Evolutionary conservation across 495 filamentous ascomycete species (phyloP), one percentile per base, ranked within the genome.

Genomic region (Copromyces sp.): DNA sequence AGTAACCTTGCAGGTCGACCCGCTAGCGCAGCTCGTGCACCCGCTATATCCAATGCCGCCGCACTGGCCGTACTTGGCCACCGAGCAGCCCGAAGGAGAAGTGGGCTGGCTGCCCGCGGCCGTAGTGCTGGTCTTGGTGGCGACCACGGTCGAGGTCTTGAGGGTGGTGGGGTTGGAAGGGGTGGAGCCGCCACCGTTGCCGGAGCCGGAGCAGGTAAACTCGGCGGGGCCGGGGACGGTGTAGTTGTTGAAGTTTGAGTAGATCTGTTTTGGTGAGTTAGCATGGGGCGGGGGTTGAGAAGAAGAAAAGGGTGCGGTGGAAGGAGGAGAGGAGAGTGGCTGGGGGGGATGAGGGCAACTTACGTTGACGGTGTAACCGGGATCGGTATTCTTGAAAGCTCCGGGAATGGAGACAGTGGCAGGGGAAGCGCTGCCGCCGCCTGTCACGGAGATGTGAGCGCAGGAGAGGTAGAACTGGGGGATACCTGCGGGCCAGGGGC

Each of bases 391-490:
- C 73, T 86, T 86, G 81, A 90, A 84, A 65, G 83, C 83, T 1
- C 87, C 87, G 1, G 87, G 87, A 68, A 89, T 90, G 44, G 80
- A 73, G n/a, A 83, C 86, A 2, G 82, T 84, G 0, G 83, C 82
- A 1, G 87, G 87, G 29, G 76, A 81, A 29, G 79, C 78, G 72
- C 73, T 84, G 41, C 88, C 89, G 38, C 87, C 85, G 20, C 85
- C 86, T 9, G 80, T 83, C 69, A 91, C 85, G 24, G 81, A 87
- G 75, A 91, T 71, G 73, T 91, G 89, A 12, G 85, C 88, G 75
- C 89, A 91, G 47, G 78, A 77, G 75, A 89, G 81, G 75, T 90
- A 90, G 78, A 87, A 89, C 77, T 85, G 83, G 44, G 81, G 85
- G 32, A 81, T 84, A 39, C 76, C 81, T 12, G 82, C 83, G 17